phyloP scores from a whole-genome alignment of 164 flowering plant genomes.

The Vitis vinifera region DNA sequence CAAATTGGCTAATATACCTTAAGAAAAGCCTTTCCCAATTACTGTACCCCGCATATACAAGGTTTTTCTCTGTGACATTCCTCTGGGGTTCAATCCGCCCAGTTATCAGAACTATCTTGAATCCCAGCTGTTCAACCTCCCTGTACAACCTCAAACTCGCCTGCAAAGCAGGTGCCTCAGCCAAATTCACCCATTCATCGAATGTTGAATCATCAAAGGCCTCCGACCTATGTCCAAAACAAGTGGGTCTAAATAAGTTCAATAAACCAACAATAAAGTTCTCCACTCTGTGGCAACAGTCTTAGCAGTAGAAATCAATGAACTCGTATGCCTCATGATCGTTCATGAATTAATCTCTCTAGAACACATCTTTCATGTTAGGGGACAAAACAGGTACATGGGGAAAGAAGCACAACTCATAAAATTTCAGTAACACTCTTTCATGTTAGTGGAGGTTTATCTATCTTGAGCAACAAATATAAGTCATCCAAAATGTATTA shows the following conservation, averaged over 20 bases:
- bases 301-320: too few species aligned
- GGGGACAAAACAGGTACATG: background rate
- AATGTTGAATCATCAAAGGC: slow-evolving; percentile 49
- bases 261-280: background rate
- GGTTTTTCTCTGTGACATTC: slow-evolving; percentile 52
- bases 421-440: too few species aligned
- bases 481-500: too few species aligned
- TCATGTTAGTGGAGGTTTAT: too few species aligned
- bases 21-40: slow-evolving; percentile 71
- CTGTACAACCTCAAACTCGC: slow-evolving; percentile 70
- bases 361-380: background rate
- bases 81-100: slow-evolving; percentile 75
- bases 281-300: too few species aligned
- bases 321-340: too few species aligned
- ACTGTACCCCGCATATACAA: slow-evolving; percentile 56
- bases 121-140: slow-evolving; percentile 61
- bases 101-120: slow-evolving; percentile 64
- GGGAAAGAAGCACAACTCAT: background rate
- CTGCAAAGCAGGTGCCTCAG: slow-evolving; percentile 72
- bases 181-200: slow-evolving; percentile 66
- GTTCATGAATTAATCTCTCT: too few species aligned
- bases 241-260: background rate
- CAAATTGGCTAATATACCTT: slow-evolving; percentile 39
- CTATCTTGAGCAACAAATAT: too few species aligned
- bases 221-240: slow-evolving; percentile 39